Conservation (phyloP, 768 basidiomycete genomes). For the Sarcodon aspratus region DNA sequence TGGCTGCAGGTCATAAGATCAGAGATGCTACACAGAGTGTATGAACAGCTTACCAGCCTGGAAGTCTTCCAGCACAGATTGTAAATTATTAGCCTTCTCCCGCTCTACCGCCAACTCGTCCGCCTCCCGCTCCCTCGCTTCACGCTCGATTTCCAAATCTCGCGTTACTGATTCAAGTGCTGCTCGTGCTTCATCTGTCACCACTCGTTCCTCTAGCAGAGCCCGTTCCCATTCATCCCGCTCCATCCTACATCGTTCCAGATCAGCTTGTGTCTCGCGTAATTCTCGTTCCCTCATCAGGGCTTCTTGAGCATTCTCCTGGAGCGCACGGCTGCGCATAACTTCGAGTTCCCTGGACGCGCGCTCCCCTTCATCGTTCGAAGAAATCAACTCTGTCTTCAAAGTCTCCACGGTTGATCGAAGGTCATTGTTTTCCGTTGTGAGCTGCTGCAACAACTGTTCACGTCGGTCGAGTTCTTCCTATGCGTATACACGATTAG, state of each 20-base stretch:
- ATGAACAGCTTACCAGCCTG: conserved; percentile 51
- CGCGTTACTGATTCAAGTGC: conserved; percentile 42
- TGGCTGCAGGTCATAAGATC: conserved; percentile 31
- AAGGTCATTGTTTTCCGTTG: conserved; percentile 68
- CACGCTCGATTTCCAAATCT: conserved; percentile 57
- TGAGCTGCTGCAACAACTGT: conserved; percentile 69
- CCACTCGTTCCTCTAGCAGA: conserved; percentile 53
- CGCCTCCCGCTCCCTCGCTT: conserved; percentile 41
- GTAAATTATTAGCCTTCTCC: conserved; percentile 73
- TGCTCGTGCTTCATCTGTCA: conserved; percentile 60
- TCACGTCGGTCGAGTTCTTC: conserved; percentile 97
- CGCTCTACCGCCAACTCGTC: conserved; percentile 53
- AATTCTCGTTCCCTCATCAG: conserved; percentile 68
- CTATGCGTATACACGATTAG: conserved; percentile 30
- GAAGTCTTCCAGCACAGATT: conserved; percentile 92
- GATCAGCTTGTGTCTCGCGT: conserved; percentile 71
- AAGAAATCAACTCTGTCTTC: conserved; percentile 65
- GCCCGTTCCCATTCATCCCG: conserved; percentile 61
- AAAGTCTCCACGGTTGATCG: conserved; percentile 63
- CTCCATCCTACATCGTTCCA: conserved; percentile 80
- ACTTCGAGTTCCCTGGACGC: conserved; percentile 58
- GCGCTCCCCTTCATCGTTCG: conserved; percentile 66
- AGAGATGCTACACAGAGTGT: background rate
- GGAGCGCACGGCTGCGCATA: conserved; percentile 50
- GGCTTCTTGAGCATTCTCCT: conserved; percentile 62